Evolutionary conservation across 2,329 filamentous ascomycete species (phyloP).

Genomic region (Botrytis pseudocinerea): DNA sequence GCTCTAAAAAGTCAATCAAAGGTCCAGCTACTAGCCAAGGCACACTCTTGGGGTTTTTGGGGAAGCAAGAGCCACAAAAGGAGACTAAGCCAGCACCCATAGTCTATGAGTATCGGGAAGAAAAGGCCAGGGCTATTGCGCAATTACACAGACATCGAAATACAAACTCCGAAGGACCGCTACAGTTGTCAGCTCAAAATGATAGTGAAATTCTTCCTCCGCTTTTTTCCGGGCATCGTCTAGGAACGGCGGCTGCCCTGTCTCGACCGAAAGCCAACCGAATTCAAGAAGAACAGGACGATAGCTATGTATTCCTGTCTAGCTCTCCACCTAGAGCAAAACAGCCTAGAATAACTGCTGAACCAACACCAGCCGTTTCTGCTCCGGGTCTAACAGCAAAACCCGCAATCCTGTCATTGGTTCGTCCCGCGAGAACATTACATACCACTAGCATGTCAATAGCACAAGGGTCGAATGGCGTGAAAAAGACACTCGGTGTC

Average conservation of each 20-base stretch:
- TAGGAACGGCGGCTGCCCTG: slow-evolving; percentile 26
- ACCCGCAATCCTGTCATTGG: slow-evolving; percentile 32
- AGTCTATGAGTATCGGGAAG: not conserved
- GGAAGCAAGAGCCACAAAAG: slow-evolving; percentile 27
- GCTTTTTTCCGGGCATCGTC: slow-evolving; percentile 32
- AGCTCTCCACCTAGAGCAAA: slow-evolving; percentile 36
- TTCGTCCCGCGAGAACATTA: slow-evolving; percentile 33
- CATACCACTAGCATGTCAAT: slow-evolving; percentile 36
- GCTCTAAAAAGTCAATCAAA: slow-evolving; percentile 26
- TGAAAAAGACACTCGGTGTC: slow-evolving; percentile 51
- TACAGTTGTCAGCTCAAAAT: not conserved
- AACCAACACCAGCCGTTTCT: slow-evolving; percentile 22
- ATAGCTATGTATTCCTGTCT: slow-evolving; percentile 39
- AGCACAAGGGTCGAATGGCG: slow-evolving; percentile 23
- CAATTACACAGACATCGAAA: slow-evolving; percentile 19
- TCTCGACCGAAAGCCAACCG: slow-evolving; percentile 30
- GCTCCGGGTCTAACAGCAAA: slow-evolving; percentile 27
- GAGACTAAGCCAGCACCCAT: not conserved
- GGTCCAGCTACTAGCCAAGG: slow-evolving; percentile 31
- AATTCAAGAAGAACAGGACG: slow-evolving; percentile 27
- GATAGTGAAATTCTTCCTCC: not conserved
- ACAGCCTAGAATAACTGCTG: slow-evolving; percentile 13
- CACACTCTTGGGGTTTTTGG: slow-evolving; percentile 36
- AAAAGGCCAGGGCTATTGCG: not conserved
- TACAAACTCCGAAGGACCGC: not conserved